Evolutionary conservation across 352 stramenopile species (phyloP).

Genomic region (Elongisporangium anandrum): DNA sequence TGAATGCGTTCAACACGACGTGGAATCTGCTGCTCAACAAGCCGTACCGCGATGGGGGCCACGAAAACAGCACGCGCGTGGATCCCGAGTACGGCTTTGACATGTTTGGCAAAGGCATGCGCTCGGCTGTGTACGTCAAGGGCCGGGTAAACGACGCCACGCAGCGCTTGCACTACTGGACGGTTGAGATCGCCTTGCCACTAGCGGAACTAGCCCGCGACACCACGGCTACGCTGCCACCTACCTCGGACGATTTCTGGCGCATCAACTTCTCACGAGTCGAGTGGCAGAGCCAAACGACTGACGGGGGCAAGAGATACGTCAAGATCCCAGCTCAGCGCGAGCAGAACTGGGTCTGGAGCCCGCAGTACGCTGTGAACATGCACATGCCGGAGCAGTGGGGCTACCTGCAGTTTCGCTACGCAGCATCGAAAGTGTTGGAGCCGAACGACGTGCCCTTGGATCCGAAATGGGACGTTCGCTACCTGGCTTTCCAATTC

Average conservation of each 20-base stretch:
- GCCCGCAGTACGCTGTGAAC: conserved; percentile 69
- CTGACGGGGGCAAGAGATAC: conserved; percentile 19
- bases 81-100: conserved; percentile 64
- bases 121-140: conserved; percentile 43
- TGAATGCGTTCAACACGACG: conserved; percentile 85
- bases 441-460: conserved; percentile 13
- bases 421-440: conserved; percentile 12
- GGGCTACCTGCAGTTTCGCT: conserved; percentile 84
- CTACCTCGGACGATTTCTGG: conserved; percentile 41
- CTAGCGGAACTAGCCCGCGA: conserved; percentile 47
- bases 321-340: conserved; percentile 38
- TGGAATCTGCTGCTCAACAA: conserved; percentile 89
- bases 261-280: conserved; percentile 89
- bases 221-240: conserved; percentile 30
- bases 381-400: conserved; percentile 90
- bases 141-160: conserved; percentile 57
- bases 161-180: conserved; percentile 72
- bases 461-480: conserved; percentile 43
- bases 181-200: conserved; percentile 74
- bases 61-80: conserved; percentile 79
- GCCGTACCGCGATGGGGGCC: conserved; percentile 76
- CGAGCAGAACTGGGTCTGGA: conserved; percentile 90
- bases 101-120: conserved; percentile 47
- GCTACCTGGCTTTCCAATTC: conserved; percentile 53
- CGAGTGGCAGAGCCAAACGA: conserved; percentile 54